Evolutionary conservation across 2,329 filamentous ascomycete genomes (phyloP).

Genomic region (Penicillium sp.): DNA sequence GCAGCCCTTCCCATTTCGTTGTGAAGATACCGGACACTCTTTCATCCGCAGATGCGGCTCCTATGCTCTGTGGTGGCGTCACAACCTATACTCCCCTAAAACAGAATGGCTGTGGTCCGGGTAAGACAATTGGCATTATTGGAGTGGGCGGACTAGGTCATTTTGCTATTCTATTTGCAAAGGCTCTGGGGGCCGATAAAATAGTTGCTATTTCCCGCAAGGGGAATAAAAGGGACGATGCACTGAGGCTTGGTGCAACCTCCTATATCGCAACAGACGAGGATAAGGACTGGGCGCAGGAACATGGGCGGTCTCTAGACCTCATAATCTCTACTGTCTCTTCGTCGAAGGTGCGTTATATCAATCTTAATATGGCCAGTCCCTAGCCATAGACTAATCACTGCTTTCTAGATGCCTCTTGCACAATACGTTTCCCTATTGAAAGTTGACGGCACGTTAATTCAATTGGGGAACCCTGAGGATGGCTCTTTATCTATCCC

Average conservation of each 20-base stretch:
- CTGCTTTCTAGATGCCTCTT: constrained; percentile 53
- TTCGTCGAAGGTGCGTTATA: constrained; percentile 41
- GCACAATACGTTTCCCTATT: constrained; percentile 59
- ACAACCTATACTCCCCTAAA: constrained; percentile 69
- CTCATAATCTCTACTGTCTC: constrained; percentile 57
- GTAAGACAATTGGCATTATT: constrained; percentile 68
- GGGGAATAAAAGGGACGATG: constrained; percentile 49
- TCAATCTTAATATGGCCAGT: neutral
- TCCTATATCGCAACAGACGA: constrained; percentile 55
- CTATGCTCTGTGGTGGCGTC: constrained; percentile 75
- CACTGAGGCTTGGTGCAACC: constrained; percentile 53
- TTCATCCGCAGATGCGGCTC: constrained; percentile 53
- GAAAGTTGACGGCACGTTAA: constrained; percentile 55
- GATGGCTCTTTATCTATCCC: constrained; percentile 50
- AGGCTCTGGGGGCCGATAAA: constrained; percentile 65
- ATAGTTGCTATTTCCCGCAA: constrained; percentile 56
- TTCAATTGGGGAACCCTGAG: constrained; percentile 66
- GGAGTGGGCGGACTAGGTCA: constrained; percentile 63
- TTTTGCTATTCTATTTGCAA: constrained; percentile 45
- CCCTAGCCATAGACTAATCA: neutral
- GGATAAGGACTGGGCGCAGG: constrained; percentile 51
- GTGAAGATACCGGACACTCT: constrained; percentile 55
- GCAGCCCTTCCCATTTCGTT: constrained; percentile 56
- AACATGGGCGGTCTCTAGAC: constrained; percentile 49
- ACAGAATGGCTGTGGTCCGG: constrained; percentile 64